A percentile compares a stretch with the other conserved stretches of the same genome.
Conservation (phyloP, 1,284 basidiomycete species). For the Jaminaea rosea region DNA sequence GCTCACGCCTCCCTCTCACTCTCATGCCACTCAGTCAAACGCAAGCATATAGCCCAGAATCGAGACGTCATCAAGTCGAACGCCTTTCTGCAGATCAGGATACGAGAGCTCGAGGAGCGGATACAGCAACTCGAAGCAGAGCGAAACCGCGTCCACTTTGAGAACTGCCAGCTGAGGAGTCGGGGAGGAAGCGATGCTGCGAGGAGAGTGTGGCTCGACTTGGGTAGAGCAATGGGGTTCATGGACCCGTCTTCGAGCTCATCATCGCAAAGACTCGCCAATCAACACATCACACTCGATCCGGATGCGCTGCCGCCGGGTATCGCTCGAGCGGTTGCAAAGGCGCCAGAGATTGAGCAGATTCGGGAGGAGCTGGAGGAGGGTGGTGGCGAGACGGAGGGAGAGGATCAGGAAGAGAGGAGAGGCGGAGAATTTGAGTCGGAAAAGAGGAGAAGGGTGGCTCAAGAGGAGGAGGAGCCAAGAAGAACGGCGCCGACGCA, state of each 20-base stretch:
- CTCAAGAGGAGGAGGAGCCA: no score
- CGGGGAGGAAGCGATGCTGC: not conserved
- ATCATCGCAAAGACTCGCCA: not conserved
- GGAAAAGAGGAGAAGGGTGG: not conserved
- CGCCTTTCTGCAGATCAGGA: slow-evolving; percentile 27
- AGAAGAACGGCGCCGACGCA: no score
- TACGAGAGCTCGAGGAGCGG: slow-evolving; percentile 37
- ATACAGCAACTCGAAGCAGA: slow-evolving; percentile 33
- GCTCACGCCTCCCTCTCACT: not conserved
- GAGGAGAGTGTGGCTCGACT: not conserved
- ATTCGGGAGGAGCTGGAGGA: slow-evolving; percentile 15
- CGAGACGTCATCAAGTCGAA: slow-evolving; percentile 44
- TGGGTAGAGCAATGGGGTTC: not conserved
- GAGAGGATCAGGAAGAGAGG: slow-evolving; percentile 2
- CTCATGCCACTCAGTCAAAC: slow-evolving; percentile 23
- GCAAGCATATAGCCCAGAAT: slow-evolving; percentile 44
- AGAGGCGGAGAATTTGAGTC: not conserved
- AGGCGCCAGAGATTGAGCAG: slow-evolving; percentile 16
- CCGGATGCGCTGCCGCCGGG: slow-evolving; percentile 11
- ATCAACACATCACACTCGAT: slow-evolving; percentile 7
- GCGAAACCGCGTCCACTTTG: slow-evolving; percentile 17
- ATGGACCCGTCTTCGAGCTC: not conserved
- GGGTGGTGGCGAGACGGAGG: slow-evolving; percentile 1
- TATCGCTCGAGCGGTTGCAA: slow-evolving; percentile 14
- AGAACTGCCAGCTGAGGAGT: slow-evolving; percentile 10